A percentile compares a stretch with the other conserved stretches of the same genome.
Conservation (phyloP, 75 land plant species). For the Adiantum capillusveneris region DNA sequence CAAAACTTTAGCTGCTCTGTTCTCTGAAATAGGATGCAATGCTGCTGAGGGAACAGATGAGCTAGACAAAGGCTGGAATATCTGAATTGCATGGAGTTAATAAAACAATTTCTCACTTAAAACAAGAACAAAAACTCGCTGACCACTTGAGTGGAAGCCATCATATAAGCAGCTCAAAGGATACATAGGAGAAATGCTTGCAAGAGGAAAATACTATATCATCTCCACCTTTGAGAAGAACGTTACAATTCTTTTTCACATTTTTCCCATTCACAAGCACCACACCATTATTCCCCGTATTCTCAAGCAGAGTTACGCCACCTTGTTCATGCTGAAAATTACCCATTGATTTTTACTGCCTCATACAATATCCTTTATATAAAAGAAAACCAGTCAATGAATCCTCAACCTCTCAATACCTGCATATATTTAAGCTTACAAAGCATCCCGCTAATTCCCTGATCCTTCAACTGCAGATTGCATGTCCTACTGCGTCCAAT, state of each 20-base stretch:
- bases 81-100: slow-evolving; percentile 16
- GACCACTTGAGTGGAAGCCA: slow-evolving; percentile 83
- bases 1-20: slow-evolving; percentile 30
- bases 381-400: slow-evolving; percentile 58
- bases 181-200: slow-evolving; percentile 69
- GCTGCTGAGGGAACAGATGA: slow-evolving; percentile 19
- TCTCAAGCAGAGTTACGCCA: slow-evolving; percentile 40
- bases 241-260: slow-evolving; percentile 2
- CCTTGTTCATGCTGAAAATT: slow-evolving; percentile 48
- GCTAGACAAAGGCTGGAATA: slow-evolving; percentile 37
- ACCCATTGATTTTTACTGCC: too few species aligned
- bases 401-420: slow-evolving; percentile 38
- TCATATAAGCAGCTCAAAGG: slow-evolving; percentile 49
- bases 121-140: too few species aligned
- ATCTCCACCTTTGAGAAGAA: slow-evolving; percentile 41
- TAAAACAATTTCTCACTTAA: too few species aligned
- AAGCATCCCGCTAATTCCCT: slow-evolving; percentile 28
- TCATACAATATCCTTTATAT: slow-evolving; percentile 26
- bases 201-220: slow-evolving; percentile 52
- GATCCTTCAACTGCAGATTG: slow-evolving; percentile 41
- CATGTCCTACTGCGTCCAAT: slow-evolving; percentile 49
- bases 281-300: slow-evolving; percentile 43
- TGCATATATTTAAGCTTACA: slow-evolving; percentile 46
- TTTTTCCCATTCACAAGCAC: slow-evolving; percentile 38
- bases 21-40: slow-evolving; percentile 20